These are phyloP conservation scores for Dothistroma septosporum DNA, from an alignment of 2,329 filamentous ascomycete genomes.

Conservation along the genomic window DNA sequence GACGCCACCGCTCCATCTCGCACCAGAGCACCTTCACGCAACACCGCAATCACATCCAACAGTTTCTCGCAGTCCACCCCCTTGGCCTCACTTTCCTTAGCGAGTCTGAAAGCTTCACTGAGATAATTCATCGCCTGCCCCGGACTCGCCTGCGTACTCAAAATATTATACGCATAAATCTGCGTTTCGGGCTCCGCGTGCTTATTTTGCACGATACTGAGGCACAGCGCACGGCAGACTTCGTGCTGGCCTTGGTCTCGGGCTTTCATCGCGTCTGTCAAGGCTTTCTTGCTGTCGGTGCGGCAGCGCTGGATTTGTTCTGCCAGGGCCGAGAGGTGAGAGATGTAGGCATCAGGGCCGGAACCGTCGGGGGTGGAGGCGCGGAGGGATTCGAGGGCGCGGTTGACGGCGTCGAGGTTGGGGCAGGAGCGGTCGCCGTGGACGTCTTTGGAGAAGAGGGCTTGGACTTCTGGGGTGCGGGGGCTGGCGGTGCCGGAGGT, in stretches of 20 bases:
- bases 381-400: slow-evolving; percentile 18
- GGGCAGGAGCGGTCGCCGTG: slow-evolving; percentile 11
- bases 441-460: slow-evolving; percentile 12
- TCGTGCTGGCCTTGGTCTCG: slow-evolving; percentile 18
- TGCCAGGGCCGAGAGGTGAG: slow-evolving; percentile 11
- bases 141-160: slow-evolving; percentile 19
- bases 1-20: background rate
- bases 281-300: slow-evolving; percentile 15
- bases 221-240: slow-evolving; percentile 22
- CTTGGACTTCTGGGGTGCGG: slow-evolving; percentile 19
- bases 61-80: slow-evolving; percentile 17
- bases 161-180: slow-evolving; percentile 27
- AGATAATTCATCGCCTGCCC: slow-evolving; percentile 21
- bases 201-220: slow-evolving; percentile 20
- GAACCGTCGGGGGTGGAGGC: background rate
- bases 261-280: slow-evolving; percentile 23
- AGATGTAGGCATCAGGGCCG: slow-evolving; percentile 10
- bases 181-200: slow-evolving; percentile 19
- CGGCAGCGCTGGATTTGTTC: slow-evolving; percentile 14
- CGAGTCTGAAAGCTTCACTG: slow-evolving; percentile 17
- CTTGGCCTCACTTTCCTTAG: slow-evolving; percentile 10
- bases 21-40: slow-evolving; percentile 13
- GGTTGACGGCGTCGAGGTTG: slow-evolving; percentile 19
- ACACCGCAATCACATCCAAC: slow-evolving; percentile 17
- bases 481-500: slow-evolving; percentile 2